Evolutionary conservation across 2,329 filamentous ascomycete species (phyloP), one percentile per base, ranked within the genome.

Genomic region (Endocalyx cinctus): DNA sequence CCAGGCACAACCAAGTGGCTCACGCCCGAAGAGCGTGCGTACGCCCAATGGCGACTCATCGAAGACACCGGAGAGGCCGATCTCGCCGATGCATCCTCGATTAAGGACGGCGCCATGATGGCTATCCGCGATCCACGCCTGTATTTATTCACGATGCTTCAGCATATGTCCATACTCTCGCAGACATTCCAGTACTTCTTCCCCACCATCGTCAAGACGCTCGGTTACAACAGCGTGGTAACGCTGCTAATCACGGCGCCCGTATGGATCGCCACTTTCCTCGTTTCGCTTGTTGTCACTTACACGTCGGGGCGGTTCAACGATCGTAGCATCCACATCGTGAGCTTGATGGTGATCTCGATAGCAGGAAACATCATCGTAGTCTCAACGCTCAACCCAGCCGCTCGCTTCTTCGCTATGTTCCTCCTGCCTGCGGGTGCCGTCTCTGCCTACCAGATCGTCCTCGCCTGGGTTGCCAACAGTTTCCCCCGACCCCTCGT

Each of bases 401-500:
- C 65, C 0, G 69, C 67, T 0, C 66, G 74, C 3, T 79, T 77
- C 58, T 77, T 80, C 39, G 77, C 74, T 43, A 77, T 80, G 66
- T 80, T 80, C 43, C 54, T 81, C 15, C 70, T 79, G 66, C 69
- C 72, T 1, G 67, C 76, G 59, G 70, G 73, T 0, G 64, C 69
- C 0, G 60, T 77, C 0, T 60, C 66, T 3, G 60, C 69, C 0
- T 73, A 70, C 25, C 67, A 70, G 42, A 72, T 73, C 39, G 72
- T 87, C 16, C 81, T 87, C 28, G 77, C 81, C 0, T 74, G 72
- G 47, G 78, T 87, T 20, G 76, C 77, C 4, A 84, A 85, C 42
- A 80, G 83, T 7, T 71, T 87, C 22, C 81, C 82, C 0, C 84
- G 82, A 55, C 80, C 83, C 2, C 57, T 82, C 3, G 81, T 79